Conservation (phyloP, 1,284 basidiomycete species). For the Athelia sp. region DNA sequence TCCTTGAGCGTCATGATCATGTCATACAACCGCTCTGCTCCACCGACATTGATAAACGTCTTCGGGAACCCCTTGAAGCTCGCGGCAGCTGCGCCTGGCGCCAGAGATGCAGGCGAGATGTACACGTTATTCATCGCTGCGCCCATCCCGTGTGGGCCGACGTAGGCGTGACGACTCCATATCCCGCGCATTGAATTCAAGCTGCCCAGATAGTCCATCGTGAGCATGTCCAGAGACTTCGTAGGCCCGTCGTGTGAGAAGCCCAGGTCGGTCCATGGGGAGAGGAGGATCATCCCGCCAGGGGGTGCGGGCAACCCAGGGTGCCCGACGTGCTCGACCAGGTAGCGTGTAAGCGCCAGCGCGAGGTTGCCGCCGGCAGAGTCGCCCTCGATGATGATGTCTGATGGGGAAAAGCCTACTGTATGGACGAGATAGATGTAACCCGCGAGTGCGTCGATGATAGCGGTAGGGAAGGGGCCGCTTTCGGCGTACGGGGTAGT, state of each 20-base stretch:
- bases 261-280: conserved; percentile 28
- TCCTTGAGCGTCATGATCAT: conserved; percentile 18
- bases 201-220: conserved; percentile 10
- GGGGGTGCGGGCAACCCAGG: conserved; percentile 17
- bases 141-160: conserved; percentile 6
- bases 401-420: conserved; percentile 29
- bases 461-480: conserved; percentile 37
- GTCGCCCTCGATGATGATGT: conserved; percentile 40
- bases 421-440: conserved; percentile 34
- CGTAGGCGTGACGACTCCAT: conserved; percentile 11
- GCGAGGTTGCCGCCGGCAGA: conserved; percentile 19
- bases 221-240: conserved; percentile 6
- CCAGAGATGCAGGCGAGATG: conserved; percentile 13
- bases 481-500: conserved; percentile 16
- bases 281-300: conserved; percentile 27
- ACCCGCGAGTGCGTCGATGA: conserved; percentile 35
- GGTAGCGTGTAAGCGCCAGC: conserved; percentile 22
- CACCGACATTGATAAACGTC: conserved; percentile 15
- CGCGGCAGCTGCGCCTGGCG: conserved; percentile 10
- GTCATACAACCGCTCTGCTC: conserved; percentile 23
- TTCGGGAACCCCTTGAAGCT: conserved; percentile 22
- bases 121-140: conserved; percentile 15
- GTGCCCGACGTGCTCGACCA: conserved; percentile 13
- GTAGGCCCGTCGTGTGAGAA: conserved; percentile 6
- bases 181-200: conserved; percentile 8